A percentile compares a stretch with the other conserved stretches of the same genome.
Conservation (phyloP, 192 early-diverging fungal species). For the Linnemannia schmuckeri region DNA sequence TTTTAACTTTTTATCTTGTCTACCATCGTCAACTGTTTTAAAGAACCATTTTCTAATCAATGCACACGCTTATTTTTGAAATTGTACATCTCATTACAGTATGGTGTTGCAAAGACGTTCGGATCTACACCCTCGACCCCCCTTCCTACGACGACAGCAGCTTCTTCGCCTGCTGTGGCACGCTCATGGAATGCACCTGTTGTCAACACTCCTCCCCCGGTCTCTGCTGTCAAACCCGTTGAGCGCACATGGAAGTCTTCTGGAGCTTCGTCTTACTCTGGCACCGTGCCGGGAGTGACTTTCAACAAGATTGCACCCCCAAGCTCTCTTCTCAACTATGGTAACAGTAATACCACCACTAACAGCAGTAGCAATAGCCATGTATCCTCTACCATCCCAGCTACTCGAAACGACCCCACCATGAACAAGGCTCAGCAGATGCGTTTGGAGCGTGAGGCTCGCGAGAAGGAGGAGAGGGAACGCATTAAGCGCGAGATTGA, state of each 20-base stretch:
- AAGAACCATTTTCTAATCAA: background rate
- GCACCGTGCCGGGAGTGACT: background rate
- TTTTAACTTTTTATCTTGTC: background rate
- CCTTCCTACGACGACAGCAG: background rate
- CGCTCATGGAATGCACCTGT: slow-evolving; percentile 15
- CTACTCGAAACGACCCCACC: slow-evolving; percentile 21
- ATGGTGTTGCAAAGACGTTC: slow-evolving; percentile 3
- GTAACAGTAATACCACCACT: background rate
- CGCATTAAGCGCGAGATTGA: slow-evolving; percentile 13
- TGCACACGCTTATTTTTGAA: background rate
- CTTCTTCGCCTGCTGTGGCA: background rate
- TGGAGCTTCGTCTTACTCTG: slow-evolving; percentile 16
- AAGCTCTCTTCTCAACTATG: slow-evolving; percentile 12
- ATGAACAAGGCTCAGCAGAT: slow-evolving; percentile 48
- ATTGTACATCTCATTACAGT: slow-evolving; percentile 1
- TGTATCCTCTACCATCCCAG: background rate
- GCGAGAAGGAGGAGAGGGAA: slow-evolving; percentile 47
- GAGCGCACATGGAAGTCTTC: slow-evolving; percentile 20
- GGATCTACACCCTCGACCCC: background rate
- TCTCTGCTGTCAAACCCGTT: slow-evolving; percentile 2
- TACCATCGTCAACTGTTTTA: background rate
- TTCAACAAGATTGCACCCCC: slow-evolving; percentile 34
- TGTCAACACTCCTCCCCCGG: background rate
- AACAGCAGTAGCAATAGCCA: background rate
- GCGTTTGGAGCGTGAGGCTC: slow-evolving; percentile 16